Base-by-base conservation (phyloP, 805 yeast genomes). In the Starmerella cellae region DNA sequence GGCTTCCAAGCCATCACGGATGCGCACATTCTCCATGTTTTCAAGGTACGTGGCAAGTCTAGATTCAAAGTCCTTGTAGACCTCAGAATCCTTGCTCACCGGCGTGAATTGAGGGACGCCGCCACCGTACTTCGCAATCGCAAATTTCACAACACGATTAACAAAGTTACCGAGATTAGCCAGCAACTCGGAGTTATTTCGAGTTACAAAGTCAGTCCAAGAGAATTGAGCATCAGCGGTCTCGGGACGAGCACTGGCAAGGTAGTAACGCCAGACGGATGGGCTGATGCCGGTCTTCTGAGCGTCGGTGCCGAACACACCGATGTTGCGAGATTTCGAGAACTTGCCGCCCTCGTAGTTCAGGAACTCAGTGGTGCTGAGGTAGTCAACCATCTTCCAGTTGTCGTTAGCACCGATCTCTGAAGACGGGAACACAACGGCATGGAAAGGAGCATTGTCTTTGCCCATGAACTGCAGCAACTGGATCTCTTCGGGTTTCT, bases 381-480 rank as follows among this genome's bases (percentile, higher is more conserved):
- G 66, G 62, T 87, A 95, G 57, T 84, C 82, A 53, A 87, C 70
- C 74, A 75, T 78, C 46, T 95, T 85, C 97, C 97, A 91, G 37
- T 69, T 57, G 44, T 88, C 88, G 17, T 71, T 64, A 16, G 98
- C 87, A 61, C 97, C 99, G 35, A 91, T 66, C 64, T 78, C 80
- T 22, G 94, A 67, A 34, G 93, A 78, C 46, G 99, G 99, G 84
- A 88, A 91, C 43, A 91, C 94, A 43, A 91, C 98, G 1, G 95
- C 81, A 61, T 91, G 99, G 83, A 91, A 91, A 26, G 97, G 96
- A 56, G 87, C 96, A 59, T 91, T 91, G 64, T 91, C 99, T 63
- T 91, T 91, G 64, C 99, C 99, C 99, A 91, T 91, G 63, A 91
- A 91, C 68, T 91, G 99, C 62, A 82, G 84, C 52, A 91, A 68